Percentiles rank a stretch among this genome's conserved stretches.
Conservation (phyloP, 257 asterid species). For the Fraxinus americana region DNA sequence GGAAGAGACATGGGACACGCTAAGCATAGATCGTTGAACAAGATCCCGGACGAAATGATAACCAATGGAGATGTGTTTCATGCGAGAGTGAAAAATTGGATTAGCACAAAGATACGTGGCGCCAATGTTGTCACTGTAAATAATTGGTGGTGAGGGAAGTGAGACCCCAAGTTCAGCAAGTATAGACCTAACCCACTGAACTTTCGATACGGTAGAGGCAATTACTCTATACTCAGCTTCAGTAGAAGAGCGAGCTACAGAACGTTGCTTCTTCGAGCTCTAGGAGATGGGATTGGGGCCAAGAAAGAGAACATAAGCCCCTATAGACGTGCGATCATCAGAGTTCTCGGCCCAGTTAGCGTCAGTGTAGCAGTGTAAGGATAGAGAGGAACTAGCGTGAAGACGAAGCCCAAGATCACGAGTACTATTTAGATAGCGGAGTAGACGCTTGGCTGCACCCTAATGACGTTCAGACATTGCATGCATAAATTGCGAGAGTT, state of each 20-base stretch:
- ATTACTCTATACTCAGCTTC: background rate
- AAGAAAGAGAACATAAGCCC: background rate
- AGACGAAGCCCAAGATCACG: background rate
- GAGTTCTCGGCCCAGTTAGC: background rate
- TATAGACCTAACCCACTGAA: background rate
- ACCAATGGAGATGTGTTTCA: background rate
- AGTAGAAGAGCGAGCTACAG: no score
- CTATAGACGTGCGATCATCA: background rate
- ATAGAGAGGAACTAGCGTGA: no score
- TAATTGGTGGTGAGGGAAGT: background rate
- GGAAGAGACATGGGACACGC: no score
- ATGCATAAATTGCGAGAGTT: background rate
- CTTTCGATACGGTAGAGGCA: background rate
- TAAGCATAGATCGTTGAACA: no score
- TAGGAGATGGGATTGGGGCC: background rate
- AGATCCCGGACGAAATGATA: background rate
- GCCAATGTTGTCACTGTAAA: background rate
- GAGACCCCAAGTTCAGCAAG: background rate
- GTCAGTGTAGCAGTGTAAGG: background rate
- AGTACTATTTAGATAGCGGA: background rate
- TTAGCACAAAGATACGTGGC: background rate
- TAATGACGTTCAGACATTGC: background rate
- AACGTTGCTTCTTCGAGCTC: no score
- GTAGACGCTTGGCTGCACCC: background rate
- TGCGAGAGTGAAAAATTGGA: background rate